Percentiles rank a stretch among this genome's conserved stretches.
These are phyloP conservation scores for Xylaria polymorpha DNA, from an alignment of 2,329 filamentous ascomycete species.

Conservation along the genomic window DNA sequence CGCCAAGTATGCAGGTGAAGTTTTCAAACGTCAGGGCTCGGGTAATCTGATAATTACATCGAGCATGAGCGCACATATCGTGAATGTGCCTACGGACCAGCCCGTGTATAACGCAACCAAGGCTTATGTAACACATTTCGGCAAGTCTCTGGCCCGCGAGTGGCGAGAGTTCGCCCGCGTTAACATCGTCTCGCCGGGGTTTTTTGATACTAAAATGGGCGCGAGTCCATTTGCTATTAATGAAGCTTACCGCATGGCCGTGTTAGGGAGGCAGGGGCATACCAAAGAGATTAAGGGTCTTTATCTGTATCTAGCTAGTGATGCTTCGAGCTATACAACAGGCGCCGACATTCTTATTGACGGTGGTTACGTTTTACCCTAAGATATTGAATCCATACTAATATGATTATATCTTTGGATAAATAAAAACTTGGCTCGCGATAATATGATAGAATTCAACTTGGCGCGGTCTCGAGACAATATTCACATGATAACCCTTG, in stretches of 20 bases:
- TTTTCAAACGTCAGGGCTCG: neutral
- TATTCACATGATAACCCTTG: too few relatives aligned
- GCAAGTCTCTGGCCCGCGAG: conserved; percentile 2
- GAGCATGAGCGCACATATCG: conserved; percentile 3
- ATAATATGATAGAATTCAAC: too few relatives aligned
- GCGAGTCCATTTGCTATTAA: conserved; percentile 1
- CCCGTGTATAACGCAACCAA: neutral
- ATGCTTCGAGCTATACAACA: neutral
- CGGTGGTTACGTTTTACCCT: neutral
- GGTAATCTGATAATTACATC: neutral
- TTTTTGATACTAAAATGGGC: neutral
- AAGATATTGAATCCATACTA: too few relatives aligned
- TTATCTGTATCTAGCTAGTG: neutral
- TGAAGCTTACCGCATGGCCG: conserved; percentile 3
- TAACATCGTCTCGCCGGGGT: neutral
- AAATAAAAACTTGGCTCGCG: too few relatives aligned
- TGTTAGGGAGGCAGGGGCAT: neutral
- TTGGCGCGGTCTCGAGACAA: too few relatives aligned
- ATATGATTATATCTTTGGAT: too few relatives aligned
- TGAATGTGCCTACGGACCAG: neutral
- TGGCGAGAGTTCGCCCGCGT: neutral
- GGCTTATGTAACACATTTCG: neutral
- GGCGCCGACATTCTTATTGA: neutral
- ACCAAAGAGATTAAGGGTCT: neutral
- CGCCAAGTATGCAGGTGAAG: neutral